phyloP scores from a whole-genome alignment of 169 alveolate species.

The Cryptosporidium baileyi region DNA sequence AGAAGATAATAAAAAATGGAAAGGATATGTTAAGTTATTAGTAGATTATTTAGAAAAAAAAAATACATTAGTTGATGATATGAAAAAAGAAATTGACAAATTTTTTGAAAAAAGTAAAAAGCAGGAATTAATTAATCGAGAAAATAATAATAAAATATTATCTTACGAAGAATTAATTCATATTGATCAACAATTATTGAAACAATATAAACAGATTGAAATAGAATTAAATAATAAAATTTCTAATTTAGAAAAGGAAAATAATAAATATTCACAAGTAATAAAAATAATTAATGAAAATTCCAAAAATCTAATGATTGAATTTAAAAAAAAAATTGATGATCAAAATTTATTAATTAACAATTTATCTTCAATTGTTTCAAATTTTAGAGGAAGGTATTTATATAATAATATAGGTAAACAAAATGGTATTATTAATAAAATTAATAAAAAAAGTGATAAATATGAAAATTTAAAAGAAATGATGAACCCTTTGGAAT shows the following conservation, averaged over 20 bases:
- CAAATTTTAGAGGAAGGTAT: slow-evolving; percentile 34
- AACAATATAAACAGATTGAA: slow-evolving; percentile 33
- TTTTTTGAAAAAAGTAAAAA: slow-evolving; percentile 21
- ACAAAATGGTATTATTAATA: slow-evolving; percentile 17
- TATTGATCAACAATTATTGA: slow-evolving; percentile 38
- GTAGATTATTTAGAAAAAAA: slow-evolving; percentile 17
- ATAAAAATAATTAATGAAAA: neutral
- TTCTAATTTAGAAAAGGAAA: slow-evolving; percentile 1
- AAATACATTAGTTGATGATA: neutral
- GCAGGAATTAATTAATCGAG: slow-evolving; percentile 25
- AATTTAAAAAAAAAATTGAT: neutral
- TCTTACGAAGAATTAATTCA: slow-evolving; percentile 58
- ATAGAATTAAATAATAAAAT: slow-evolving; percentile 7
- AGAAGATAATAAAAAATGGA: slow-evolving; percentile 28
- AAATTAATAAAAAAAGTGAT: neutral
- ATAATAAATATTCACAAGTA: neutral
- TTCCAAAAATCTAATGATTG: neutral
- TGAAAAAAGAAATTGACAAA: slow-evolving; percentile 28
- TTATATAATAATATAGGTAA: slow-evolving; percentile 52
- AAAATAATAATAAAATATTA: slow-evolving; percentile 1
- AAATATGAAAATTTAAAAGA: neutral
- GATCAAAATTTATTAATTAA: neutral
- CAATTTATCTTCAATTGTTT: slow-evolving; percentile 11
- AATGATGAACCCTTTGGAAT: slow-evolving; percentile 53
- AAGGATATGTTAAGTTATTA: slow-evolving; percentile 5